phyloP scores from a whole-genome alignment of 306 rosid genomes.

The Medicago ruthenica region DNA sequence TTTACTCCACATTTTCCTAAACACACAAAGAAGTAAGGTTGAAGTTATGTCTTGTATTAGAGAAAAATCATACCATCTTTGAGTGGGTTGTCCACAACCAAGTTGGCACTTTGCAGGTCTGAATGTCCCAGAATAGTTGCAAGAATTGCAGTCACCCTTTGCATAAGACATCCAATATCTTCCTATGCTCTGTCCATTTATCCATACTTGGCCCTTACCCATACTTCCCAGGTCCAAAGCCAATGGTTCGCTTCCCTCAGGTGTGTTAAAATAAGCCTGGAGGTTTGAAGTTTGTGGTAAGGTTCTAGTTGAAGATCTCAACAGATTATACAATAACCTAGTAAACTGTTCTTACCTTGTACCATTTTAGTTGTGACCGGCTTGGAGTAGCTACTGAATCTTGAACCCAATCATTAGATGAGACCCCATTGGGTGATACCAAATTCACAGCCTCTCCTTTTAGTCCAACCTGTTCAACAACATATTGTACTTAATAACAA shows the following conservation, averaged over 20 bases:
- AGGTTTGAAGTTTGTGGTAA: conserved; percentile 34
- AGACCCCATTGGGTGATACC: conserved; percentile 57
- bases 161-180: conserved; percentile 95
- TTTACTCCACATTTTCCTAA: too few species aligned
- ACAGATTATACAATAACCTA: neutral
- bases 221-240: conserved; percentile 87
- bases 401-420: conserved; percentile 71
- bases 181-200: conserved; percentile 95
- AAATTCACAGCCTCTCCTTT: conserved; percentile 82
- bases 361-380: conserved; percentile 77
- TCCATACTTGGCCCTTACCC: conserved; percentile 99
- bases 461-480: conserved; percentile 73
- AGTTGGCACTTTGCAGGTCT: conserved; percentile 67
- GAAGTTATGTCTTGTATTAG: neutral
- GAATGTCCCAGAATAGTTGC: conserved; percentile 74
- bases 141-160: conserved; percentile 70
- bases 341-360: conserved; percentile 60
- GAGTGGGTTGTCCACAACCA: conserved; percentile 95
- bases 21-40: neutral
- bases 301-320: conserved; percentile 23
- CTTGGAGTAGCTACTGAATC: conserved; percentile 57
- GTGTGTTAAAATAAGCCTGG: conserved; percentile 83
- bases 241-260: conserved; percentile 71
- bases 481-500: neutral
- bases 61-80: conserved; percentile 67